Evolutionary conservation across 202 grass and related monocot genomes (phyloP).

Genomic region (Schoenoplectus triqueter): DNA sequence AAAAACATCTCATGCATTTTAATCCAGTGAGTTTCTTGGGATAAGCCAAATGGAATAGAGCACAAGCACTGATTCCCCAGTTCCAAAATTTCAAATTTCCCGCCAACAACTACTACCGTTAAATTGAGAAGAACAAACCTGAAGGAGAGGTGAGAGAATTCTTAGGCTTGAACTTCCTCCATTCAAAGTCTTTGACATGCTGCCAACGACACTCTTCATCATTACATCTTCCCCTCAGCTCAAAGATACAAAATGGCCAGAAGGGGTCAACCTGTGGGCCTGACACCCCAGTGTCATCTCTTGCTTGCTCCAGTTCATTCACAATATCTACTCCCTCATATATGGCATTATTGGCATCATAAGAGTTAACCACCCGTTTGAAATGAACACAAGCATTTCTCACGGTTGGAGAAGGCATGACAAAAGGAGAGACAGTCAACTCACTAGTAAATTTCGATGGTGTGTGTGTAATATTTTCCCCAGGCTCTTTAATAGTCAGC

Average conservation of each 20-base stretch:
- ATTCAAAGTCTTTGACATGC: conserved; percentile 59
- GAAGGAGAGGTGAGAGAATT: conserved; percentile 45
- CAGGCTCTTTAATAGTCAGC: conserved; percentile 8
- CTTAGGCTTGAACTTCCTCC: conserved; percentile 62
- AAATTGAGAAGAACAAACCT: conserved; percentile 54
- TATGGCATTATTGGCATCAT: conserved; percentile 34
- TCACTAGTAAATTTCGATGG: neutral
- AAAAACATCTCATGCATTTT: neutral
- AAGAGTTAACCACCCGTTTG: conserved; percentile 49
- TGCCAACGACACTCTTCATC: conserved; percentile 95
- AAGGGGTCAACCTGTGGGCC: conserved; percentile 69
- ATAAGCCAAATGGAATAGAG: neutral
- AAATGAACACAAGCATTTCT: conserved; percentile 72
- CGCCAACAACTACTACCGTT: too few species aligned
- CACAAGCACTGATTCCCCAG: neutral
- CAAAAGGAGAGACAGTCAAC: conserved; percentile 29
- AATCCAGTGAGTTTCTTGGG: neutral
- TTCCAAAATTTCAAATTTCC: neutral
- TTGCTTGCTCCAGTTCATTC: conserved; percentile 37
- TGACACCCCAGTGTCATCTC: conserved; percentile 42
- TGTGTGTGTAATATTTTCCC: conserved; percentile 1
- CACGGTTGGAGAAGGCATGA: conserved; percentile 36
- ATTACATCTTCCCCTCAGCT: conserved; percentile 97
- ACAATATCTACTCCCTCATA: conserved; percentile 42
- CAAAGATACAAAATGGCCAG: conserved; percentile 96